Conservation (phyloP, 371 early-diverging fungal genomes). For the Mucor piriformis region DNA sequence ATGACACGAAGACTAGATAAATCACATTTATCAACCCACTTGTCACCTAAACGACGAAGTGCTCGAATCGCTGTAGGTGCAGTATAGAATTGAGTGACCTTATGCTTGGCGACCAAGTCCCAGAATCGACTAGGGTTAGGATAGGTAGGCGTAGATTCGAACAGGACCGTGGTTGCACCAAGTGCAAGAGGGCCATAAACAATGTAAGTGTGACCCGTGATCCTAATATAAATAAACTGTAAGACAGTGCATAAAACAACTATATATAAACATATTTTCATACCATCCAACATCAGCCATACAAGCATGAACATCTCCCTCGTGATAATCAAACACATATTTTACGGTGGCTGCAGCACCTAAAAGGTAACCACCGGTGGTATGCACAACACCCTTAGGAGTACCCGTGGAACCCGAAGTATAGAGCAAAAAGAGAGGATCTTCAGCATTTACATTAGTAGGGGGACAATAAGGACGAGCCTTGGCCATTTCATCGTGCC, state of each 20-base stretch:
- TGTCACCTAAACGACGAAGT: slow-evolving; percentile 86
- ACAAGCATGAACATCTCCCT: slow-evolving; percentile 84
- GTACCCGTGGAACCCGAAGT: slow-evolving; percentile 95
- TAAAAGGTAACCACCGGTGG: slow-evolving; percentile 94
- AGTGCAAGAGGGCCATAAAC: slow-evolving; percentile 93
- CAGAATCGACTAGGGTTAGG: slow-evolving; percentile 87
- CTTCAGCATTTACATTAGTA: slow-evolving; percentile 84
- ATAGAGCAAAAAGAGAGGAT: slow-evolving; percentile 96
- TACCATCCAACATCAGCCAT: slow-evolving; percentile 74
- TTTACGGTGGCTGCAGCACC: slow-evolving; percentile 88
- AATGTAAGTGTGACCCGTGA: slow-evolving; percentile 85
- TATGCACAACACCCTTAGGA: slow-evolving; percentile 93
- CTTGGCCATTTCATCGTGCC: slow-evolving; percentile 79
- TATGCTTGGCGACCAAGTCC: slow-evolving; percentile 82
- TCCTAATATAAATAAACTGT: slow-evolving; percentile 27
- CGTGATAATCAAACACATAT: slow-evolving; percentile 90
- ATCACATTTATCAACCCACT: slow-evolving; percentile 74
- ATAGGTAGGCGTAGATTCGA: slow-evolving; percentile 89
- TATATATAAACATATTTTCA: not conserved
- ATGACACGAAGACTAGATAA: slow-evolving; percentile 86
- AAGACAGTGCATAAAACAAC: slow-evolving; percentile 31
- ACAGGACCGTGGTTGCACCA: slow-evolving; percentile 92
- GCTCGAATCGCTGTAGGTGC: slow-evolving; percentile 98
- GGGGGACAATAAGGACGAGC: slow-evolving; percentile 82
- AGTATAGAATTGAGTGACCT: slow-evolving; percentile 97